phyloP scores from a whole-genome alignment of 2,329 filamentous ascomycete genomes.

The Neofusicoccum sp. region DNA sequence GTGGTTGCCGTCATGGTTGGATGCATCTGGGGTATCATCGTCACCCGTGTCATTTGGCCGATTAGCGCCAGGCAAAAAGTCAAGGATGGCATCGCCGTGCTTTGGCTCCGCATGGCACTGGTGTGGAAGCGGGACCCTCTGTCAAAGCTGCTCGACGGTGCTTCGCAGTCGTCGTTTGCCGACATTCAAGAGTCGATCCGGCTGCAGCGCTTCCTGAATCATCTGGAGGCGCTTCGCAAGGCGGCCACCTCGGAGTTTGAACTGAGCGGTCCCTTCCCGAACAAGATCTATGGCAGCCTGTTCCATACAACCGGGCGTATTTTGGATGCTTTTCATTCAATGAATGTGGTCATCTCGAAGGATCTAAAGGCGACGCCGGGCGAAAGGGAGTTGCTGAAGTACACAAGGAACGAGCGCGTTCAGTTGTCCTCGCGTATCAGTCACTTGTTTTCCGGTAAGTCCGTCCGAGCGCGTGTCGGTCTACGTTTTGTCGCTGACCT shows the following conservation, averaged over 20 bases:
- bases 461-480: constrained; percentile 21
- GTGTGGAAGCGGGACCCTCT: constrained; percentile 95
- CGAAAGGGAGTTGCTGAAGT: constrained; percentile 75
- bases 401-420: constrained; percentile 74
- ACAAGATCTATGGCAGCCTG: constrained; percentile 68
- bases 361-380: constrained; percentile 73
- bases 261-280: constrained; percentile 81
- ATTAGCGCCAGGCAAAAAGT: constrained; percentile 87
- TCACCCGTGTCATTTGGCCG: constrained; percentile 89
- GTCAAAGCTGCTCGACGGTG: constrained; percentile 58
- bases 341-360: constrained; percentile 88
- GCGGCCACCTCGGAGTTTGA: constrained; percentile 85
- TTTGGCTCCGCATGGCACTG: constrained; percentile 91
- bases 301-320: constrained; percentile 78
- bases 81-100: constrained; percentile 81
- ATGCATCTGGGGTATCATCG: constrained; percentile 86
- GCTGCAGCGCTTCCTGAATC: constrained; percentile 74
- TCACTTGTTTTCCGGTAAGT: constrained; percentile 67
- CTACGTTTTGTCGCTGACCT: background rate
- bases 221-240: constrained; percentile 69
- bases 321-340: constrained; percentile 91
- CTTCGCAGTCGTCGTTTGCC: constrained; percentile 63
- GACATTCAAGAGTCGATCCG: constrained; percentile 83
- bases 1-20: constrained; percentile 82
- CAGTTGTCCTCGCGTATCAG: constrained; percentile 86